Base-by-base conservation (phyloP, 1,139 yeast genomes). In the Nadsonia commutata region DNA sequence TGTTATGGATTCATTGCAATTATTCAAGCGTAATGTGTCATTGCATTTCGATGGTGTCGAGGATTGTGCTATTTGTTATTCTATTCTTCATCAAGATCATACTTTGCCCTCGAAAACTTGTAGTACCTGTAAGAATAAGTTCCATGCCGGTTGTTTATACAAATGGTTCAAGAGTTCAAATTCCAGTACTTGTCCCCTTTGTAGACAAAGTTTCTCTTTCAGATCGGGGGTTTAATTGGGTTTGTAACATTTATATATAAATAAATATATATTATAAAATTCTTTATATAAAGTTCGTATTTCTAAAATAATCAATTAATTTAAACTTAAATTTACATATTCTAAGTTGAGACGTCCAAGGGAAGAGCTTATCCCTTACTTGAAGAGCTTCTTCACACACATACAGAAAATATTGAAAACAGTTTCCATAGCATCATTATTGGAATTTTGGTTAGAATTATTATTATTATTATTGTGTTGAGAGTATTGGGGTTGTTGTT, bases 101-200 rank as follows among this genome's bases (percentile, higher is more conserved):
- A 80, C 95, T 3, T 70, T 90, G 48, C 98, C 99, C 3, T 76
- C 85, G 33, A 88, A 86, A 63, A 73, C 72, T 4, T 90, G 99
- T 63, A 70, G 80, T 13, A 86, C 95, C 0, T 90, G 99, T 69
- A 77, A 77, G 56, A 88, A 93, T 66, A 84, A 81, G 61, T 90
- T 88, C 69, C 99, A 90, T 60, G 80, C 95, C n/a, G 95, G 93
- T 9, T 90, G 99, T 69, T 69, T 90, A 45, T 88, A 85, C 68
- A 83, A 88, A 60, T 90, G 99, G 99, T 90, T 90, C 64, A 84
- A 85, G 67, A 85, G 94, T 53, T 84, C 95, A 17, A 93, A 93
- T 39, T 74, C 83, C 45, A 80, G 85, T 52, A 80, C 94, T 1
- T 90, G 99, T 67, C 98, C 99, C 38, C 68, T 90, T 55, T 90